Base-by-base conservation (phyloP, 441 rosid genomes). In the Theobroma grandiflorum region DNA sequence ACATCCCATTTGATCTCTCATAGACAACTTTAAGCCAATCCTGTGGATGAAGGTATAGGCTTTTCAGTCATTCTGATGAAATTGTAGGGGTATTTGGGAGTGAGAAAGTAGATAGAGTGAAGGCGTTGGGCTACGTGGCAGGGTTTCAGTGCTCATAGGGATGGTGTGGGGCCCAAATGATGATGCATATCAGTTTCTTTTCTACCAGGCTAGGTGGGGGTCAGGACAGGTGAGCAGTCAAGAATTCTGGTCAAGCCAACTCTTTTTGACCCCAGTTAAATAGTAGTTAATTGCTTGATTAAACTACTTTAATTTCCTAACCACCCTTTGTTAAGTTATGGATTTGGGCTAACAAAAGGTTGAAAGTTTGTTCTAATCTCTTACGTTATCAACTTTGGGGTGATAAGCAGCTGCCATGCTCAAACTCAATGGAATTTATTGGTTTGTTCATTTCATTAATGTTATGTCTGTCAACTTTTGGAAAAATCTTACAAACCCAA, bases 201-300 rank as follows among this genome's bases (percentile, higher is more conserved):
- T 12, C n/a, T 37, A 59, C 14, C 57, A 20, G 31, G 38, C 78
- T 58, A 58, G 68, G 53, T 74, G 53, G 57, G 26, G 42, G n/a
- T 8, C 42, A 74, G 42, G 68, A 55, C 50, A 73, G 64, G 65
- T 73, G 8, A 57, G 64, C 50, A 38, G 8, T 20, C 33, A 20
- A 22, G 53, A 43, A 8, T 16, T 20, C 7, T 18, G 47, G 26
- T 65, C 73, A 37, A 77, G 12, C 79, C 79, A 50, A 66, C 72
- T 65, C 5, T 50, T 65, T 64, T 77, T 66, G 72, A 65, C 73
- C 72, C 79, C 45, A 33, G 47, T 49, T 72, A n/a, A 37, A 0
- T 45, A 8, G 49, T 8, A 10, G 31, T 26, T 64, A 37, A 64
- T 52, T 65, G 8, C 31, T 15, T 42, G 14, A 49, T 31, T 3